phyloP scores from a whole-genome alignment of 73 alveolate species.

The Paramecium primaurelia region DNA sequence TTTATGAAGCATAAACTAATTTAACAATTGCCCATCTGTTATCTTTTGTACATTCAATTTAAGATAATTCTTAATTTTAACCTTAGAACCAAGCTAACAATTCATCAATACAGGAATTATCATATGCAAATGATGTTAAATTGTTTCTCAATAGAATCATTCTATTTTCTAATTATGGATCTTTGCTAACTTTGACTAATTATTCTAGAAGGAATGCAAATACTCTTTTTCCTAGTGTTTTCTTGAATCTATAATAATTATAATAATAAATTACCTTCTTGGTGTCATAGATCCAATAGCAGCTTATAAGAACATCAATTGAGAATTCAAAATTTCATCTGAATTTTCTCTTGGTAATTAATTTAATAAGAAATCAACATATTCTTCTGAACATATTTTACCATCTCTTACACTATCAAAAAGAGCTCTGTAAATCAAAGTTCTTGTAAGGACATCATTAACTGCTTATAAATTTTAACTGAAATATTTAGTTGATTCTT shows the following conservation, averaged over 20 bases:
- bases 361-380: conserved; percentile 15
- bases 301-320: conserved; percentile 1
- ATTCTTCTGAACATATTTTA: conserved; percentile 48
- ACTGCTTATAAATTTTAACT: conserved; percentile 22
- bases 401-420: conserved; percentile 65
- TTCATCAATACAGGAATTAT: conserved; percentile 12
- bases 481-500: conserved; percentile 34
- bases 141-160: conserved; percentile 45
- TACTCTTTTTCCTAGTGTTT: conserved; percentile 20
- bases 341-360: conserved; percentile 50
- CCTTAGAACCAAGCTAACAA: conserved; percentile 49
- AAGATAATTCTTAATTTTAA: conserved; percentile 22
- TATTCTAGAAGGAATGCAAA: conserved; percentile 23
- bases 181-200: not conserved
- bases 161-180: conserved; percentile 8
- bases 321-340: conserved; percentile 51
- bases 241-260: not conserved
- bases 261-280: not conserved
- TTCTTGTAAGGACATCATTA: conserved; percentile 47
- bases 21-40: conserved; percentile 56
- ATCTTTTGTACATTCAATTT: conserved; percentile 37
- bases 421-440: conserved; percentile 57
- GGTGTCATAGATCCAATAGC: conserved; percentile 54
- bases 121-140: conserved; percentile 38
- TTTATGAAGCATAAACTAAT: conserved; percentile 10